Evolutionary conservation across 1,284 basidiomycete genomes (phyloP).

Genomic region (Rhodotorula glutinis): DNA sequence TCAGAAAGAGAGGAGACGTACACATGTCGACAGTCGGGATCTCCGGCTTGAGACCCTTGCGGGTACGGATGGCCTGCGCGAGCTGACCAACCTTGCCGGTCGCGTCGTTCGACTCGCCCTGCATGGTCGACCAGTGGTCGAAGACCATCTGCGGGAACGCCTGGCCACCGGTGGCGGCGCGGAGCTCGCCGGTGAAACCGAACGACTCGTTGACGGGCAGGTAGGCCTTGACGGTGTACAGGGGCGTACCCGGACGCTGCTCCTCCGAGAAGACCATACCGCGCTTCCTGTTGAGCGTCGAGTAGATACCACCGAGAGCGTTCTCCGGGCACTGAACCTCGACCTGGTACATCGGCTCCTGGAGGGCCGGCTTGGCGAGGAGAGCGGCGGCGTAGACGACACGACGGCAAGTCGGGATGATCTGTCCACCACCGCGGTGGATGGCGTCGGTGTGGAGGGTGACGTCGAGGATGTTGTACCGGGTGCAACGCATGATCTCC

Average conservation of each 20-base stretch:
- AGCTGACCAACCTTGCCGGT: slow-evolving; percentile 86
- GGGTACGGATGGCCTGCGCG: slow-evolving; percentile 74
- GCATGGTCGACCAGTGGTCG: slow-evolving; percentile 69
- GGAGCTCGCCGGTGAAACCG: slow-evolving; percentile 96
- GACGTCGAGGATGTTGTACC: slow-evolving; percentile 94
- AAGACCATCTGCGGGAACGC: slow-evolving; percentile 52
- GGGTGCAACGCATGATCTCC: slow-evolving; percentile 98
- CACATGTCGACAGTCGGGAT: slow-evolving; percentile 53
- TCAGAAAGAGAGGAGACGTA: background rate
- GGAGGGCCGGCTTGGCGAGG: slow-evolving; percentile 84
- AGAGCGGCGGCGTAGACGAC: slow-evolving; percentile 94
- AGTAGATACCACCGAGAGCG: slow-evolving; percentile 98
- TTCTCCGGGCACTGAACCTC: slow-evolving; percentile 98
- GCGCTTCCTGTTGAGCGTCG: slow-evolving; percentile 89
- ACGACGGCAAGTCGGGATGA: slow-evolving; percentile 94
- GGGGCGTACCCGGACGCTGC: slow-evolving; percentile 94
- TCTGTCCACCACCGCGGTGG: slow-evolving; percentile 98
- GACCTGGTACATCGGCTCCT: slow-evolving; percentile 96
- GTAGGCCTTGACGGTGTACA: slow-evolving; percentile 96
- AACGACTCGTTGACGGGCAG: slow-evolving; percentile 84
- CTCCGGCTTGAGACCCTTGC: slow-evolving; percentile 89
- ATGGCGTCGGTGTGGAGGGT: slow-evolving; percentile 98
- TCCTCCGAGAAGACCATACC: slow-evolving; percentile 98
- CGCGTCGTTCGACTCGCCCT: slow-evolving; percentile 52
- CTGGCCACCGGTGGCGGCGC: slow-evolving; percentile 89